Evolutionary conservation across 306 rosid genomes (phyloP).

Genomic region (Datisca glomerata): DNA sequence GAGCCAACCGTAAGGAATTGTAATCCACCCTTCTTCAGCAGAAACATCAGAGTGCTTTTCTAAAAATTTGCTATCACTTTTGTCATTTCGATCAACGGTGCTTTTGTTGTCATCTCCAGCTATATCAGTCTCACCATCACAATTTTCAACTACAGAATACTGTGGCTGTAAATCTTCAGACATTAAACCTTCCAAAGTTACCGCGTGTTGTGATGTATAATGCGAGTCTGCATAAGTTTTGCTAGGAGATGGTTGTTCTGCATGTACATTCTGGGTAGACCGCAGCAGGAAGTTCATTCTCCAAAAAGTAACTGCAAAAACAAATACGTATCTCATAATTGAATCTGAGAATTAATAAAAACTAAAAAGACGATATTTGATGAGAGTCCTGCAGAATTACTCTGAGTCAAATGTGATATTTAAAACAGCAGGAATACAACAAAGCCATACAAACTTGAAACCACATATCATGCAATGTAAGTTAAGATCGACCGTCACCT

Average conservation of each 20-base stretch:
- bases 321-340: too few species aligned
- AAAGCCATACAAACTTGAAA: too few species aligned
- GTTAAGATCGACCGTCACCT: too few species aligned
- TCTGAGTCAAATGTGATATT: too few species aligned
- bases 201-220: slow-evolving; percentile 32
- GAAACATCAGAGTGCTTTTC: slow-evolving; percentile 66
- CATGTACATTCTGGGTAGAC: slow-evolving; percentile 29
- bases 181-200: slow-evolving; percentile 36
- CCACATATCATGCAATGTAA: too few species aligned
- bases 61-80: slow-evolving; percentile 18
- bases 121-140: slow-evolving; percentile 31
- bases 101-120: slow-evolving; percentile 30
- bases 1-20: slow-evolving; percentile 61
- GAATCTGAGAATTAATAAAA: too few species aligned
- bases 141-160: slow-evolving; percentile 27
- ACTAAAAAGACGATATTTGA: too few species aligned
- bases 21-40: slow-evolving; percentile 81
- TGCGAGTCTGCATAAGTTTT: slow-evolving; percentile 28
- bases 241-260: slow-evolving; percentile 31
- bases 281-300: slow-evolving; percentile 72
- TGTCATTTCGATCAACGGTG: slow-evolving; percentile 17
- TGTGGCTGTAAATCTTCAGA: slow-evolving; percentile 38
- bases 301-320: slow-evolving; percentile 23
- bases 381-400: too few species aligned
- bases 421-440: too few species aligned